phyloP scores from a whole-genome alignment of 495 filamentous ascomycete species.

The Penicillium coprophilum region DNA sequence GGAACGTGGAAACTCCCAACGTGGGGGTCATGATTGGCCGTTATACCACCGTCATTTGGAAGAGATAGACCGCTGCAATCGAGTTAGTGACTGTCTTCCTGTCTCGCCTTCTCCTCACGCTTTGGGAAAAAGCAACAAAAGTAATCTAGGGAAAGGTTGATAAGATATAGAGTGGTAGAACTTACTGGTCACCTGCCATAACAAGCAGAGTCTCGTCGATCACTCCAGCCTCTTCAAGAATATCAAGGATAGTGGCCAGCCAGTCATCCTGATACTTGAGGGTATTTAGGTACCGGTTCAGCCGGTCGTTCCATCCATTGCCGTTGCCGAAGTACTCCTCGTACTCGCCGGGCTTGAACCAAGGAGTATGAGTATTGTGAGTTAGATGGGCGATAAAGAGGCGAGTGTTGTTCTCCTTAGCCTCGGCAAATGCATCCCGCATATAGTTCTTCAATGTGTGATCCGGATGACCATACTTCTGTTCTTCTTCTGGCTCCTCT shows the following conservation, averaged over 20 bases:
- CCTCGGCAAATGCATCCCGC: conserved; percentile 35
- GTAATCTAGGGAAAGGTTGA: neutral
- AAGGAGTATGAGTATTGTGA: conserved; percentile 43
- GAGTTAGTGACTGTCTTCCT: neutral
- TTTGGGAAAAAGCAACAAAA: too few relatives aligned
- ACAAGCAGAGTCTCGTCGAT: conserved; percentile 45
- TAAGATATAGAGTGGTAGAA: neutral
- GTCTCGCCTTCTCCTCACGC: too few relatives aligned
- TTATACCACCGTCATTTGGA: conserved; percentile 32
- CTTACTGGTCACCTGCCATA: conserved; percentile 47
- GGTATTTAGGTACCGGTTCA: conserved; percentile 45
- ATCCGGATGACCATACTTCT: conserved; percentile 42
- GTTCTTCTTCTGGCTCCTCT: conserved; percentile 27
- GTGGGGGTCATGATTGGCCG: conserved; percentile 39
- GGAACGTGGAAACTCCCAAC: conserved; percentile 43
- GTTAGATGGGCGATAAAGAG: conserved; percentile 47
- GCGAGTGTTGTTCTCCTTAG: conserved; percentile 35
- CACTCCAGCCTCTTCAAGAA: conserved; percentile 39
- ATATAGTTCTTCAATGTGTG: conserved; percentile 37
- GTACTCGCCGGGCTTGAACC: conserved; percentile 41
- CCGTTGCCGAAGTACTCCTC: conserved; percentile 28
- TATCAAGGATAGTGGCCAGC: conserved; percentile 35
- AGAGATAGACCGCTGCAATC: conserved; percentile 29
- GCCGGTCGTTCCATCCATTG: conserved; percentile 28
- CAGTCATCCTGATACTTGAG: conserved; percentile 41